Conservation (phyloP, 495 filamentous ascomycete species). For the Trichoderma reesei region DNA sequence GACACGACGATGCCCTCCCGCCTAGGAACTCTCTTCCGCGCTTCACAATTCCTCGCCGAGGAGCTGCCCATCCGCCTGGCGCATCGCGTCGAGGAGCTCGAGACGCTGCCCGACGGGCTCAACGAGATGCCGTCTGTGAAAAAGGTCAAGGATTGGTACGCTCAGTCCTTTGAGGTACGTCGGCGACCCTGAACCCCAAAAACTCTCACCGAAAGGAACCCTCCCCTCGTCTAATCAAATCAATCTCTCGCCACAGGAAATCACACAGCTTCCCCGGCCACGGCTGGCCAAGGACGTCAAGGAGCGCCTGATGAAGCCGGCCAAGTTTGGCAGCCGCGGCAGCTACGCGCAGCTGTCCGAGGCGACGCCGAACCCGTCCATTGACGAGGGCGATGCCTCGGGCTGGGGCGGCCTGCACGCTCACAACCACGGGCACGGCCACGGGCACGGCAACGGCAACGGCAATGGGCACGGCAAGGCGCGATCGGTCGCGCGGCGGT, state of each 20-base stretch:
- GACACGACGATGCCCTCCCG: conserved; percentile 15
- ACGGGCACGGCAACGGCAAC: conserved; percentile 42
- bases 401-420: conserved; percentile 50
- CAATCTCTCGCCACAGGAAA: conserved; percentile 59
- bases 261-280: conserved; percentile 74
- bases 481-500: conserved; percentile 54
- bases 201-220: conserved; percentile 11
- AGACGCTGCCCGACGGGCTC: conserved; percentile 87
- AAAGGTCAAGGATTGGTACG: conserved; percentile 95
- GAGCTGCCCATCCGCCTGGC: conserved; percentile 95
- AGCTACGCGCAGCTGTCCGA: conserved; percentile 61
- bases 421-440: conserved; percentile 38
- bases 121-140: conserved; percentile 97
- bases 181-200: not conserved
- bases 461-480: conserved; percentile 37
- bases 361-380: conserved; percentile 80
- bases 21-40: conserved; percentile 86
- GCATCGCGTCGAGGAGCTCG: conserved; percentile 89
- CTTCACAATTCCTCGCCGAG: conserved; percentile 96
- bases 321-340: conserved; percentile 47
- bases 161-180: conserved; percentile 94
- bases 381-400: conserved; percentile 77
- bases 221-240: conserved; percentile 4
- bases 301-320: conserved; percentile 65
- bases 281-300: conserved; percentile 65